Conservation (phyloP, 768 basidiomycete species). For the Trametes meyenii region DNA sequence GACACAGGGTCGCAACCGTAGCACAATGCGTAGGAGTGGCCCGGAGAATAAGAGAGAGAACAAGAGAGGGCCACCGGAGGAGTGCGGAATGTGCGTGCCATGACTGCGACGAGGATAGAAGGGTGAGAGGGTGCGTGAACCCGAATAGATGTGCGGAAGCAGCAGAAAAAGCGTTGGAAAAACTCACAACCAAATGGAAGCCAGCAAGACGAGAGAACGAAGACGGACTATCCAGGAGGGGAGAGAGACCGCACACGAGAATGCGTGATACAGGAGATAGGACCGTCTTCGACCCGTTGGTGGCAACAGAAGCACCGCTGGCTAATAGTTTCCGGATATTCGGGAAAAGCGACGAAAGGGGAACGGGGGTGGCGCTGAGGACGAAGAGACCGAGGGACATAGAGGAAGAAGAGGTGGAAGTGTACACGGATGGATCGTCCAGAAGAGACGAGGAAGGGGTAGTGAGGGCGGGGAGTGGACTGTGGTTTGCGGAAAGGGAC, state of each 20-base stretch:
- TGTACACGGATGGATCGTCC: constrained; percentile 4
- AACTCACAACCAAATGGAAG: not conserved
- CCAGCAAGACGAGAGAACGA: not conserved
- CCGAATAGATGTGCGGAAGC: not conserved
- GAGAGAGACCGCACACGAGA: not conserved
- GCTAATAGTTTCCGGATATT: not conserved
- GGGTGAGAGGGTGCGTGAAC: not conserved
- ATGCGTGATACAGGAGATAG: not conserved
- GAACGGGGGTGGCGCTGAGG: not conserved
- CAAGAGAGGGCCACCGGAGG: not conserved
- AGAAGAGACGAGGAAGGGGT: not conserved
- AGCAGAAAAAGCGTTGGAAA: not conserved
- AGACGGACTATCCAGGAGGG: not conserved
- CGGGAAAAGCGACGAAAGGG: too few relatives aligned
- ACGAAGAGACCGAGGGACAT: not conserved
- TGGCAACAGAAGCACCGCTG: not conserved
- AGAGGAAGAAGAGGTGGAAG: not conserved
- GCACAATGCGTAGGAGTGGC: not conserved
- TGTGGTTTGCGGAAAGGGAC: not conserved
- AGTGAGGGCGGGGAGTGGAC: not conserved
- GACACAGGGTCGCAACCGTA: not conserved
- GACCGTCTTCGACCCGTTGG: not conserved
- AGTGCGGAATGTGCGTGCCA: not conserved
- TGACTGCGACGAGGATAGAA: not conserved
- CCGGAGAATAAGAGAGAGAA: not conserved